phyloP scores from a whole-genome alignment of 306 rosid species.

The Acacia acuminata region DNA sequence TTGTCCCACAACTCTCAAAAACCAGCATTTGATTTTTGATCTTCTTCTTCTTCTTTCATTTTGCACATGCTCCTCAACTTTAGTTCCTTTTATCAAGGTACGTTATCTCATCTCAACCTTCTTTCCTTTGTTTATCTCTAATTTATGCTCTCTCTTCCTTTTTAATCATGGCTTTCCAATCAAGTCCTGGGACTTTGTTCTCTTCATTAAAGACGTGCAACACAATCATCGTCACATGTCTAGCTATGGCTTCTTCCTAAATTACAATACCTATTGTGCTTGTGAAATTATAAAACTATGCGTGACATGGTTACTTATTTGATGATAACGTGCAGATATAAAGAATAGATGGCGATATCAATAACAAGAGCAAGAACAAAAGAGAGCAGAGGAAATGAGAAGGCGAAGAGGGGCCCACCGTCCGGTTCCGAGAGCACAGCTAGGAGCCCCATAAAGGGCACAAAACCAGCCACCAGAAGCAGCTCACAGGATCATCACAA shows the following conservation, averaged over 20 bases:
- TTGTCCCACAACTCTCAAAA: conserved; percentile 25
- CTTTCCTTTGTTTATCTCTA: conserved; percentile 13
- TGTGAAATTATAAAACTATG: not conserved
- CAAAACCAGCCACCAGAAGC: conserved; percentile 30
- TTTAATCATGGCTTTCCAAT: not conserved
- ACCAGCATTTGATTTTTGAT: not conserved
- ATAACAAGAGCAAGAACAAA: conserved; percentile 38
- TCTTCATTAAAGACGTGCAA: not conserved
- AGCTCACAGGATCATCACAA: conserved; percentile 9
- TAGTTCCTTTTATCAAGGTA: conserved; percentile 50
- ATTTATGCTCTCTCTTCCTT: conserved; percentile 11
- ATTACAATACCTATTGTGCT: not conserved
- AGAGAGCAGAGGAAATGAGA: conserved; percentile 35
- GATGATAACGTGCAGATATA: not conserved
- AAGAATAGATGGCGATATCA: conserved; percentile 46
- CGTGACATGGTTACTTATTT: not conserved
- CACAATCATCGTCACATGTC: conserved; percentile 28
- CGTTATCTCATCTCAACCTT: conserved; percentile 28
- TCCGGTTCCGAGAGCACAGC: conserved; percentile 28
- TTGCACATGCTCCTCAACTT: conserved; percentile 28
- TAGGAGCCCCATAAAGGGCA: conserved; percentile 18
- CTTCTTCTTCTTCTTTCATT: conserved; percentile 1
- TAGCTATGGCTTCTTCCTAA: not conserved
- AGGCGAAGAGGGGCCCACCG: conserved; percentile 44
- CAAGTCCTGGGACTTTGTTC: not conserved